These are phyloP conservation scores for Aspergillus funiculosus DNA, from an alignment of 495 filamentous ascomycete species.

Conservation along the genomic window DNA sequence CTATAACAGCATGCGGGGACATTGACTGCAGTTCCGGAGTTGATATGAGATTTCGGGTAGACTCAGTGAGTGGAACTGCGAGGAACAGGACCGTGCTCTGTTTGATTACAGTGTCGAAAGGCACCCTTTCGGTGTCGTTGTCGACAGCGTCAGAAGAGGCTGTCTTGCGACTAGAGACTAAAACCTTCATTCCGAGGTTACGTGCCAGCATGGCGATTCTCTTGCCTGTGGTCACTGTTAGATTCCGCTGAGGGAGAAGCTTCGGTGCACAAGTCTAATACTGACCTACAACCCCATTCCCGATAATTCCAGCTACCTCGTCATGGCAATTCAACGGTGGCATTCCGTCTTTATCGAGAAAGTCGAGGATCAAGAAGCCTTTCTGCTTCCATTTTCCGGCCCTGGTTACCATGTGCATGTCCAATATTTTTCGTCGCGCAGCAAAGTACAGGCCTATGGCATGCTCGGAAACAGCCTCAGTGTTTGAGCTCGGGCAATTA, in stretches of 20 bases:
- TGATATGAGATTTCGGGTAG: slow-evolving; percentile 46
- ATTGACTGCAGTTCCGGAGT: slow-evolving; percentile 46
- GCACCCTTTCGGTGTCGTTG: slow-evolving; percentile 25
- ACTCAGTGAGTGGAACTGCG: slow-evolving; percentile 38
- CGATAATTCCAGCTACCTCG: slow-evolving; percentile 30
- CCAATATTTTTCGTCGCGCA: slow-evolving; percentile 41
- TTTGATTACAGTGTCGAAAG: slow-evolving; percentile 43
- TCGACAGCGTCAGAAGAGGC: neutral
- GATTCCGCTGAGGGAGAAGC: neutral
- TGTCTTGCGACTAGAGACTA: slow-evolving; percentile 39
- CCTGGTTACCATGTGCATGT: slow-evolving; percentile 34
- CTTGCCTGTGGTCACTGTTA: slow-evolving; percentile 20
- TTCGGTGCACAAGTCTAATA: neutral
- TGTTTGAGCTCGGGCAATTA: slow-evolving; percentile 47
- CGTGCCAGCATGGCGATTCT: slow-evolving; percentile 25
- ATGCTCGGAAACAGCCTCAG: slow-evolving; percentile 51
- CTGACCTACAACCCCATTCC: slow-evolving; percentile 30
- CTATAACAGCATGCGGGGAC: slow-evolving; percentile 43
- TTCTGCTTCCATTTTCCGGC: slow-evolving; percentile 24
- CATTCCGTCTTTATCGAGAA: slow-evolving; percentile 18
- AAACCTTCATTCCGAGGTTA: slow-evolving; percentile 30
- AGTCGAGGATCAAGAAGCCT: slow-evolving; percentile 18
- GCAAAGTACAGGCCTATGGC: slow-evolving; percentile 50
- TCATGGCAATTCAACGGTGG: slow-evolving; percentile 27
- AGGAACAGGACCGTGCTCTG: slow-evolving; percentile 46